Base-by-base conservation (phyloP, 306 rosid genomes). In the Fragaria ananassa region DNA sequence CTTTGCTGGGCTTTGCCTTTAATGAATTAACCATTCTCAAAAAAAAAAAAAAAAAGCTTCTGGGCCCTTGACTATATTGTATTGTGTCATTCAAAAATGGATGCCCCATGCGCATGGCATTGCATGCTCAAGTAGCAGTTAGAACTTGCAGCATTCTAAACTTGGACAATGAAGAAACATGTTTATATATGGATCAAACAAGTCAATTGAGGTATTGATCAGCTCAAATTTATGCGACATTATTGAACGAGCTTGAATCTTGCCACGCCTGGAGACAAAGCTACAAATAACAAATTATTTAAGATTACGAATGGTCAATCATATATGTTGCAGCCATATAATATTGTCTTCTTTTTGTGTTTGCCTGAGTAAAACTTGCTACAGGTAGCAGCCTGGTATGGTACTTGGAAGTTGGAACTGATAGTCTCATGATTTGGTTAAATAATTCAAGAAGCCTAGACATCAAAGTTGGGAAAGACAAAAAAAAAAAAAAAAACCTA, bases 91-190 rank as follows among this genome's bases (percentile, higher is more conserved):
- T 58, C 1, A 25, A 42, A 73, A 42, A 23, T 57, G 17, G 77
- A 47, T 58, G 56, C 42, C 27, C 25, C 56, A 73, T 73, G 57
- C 68, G 77, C 77, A 58, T 58, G 77, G 44, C 54, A 58, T 58
- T 41, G 68, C 77, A 58, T 58, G 77, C 77, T 42, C 46, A 10
- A 57, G 41, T 51, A 12, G 25, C 21, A 7, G 23, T 27, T 69
- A 10, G 19, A 10, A 29, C 31, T 29, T 29, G 31, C 31, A 49
- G 25, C 21, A 31, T 19, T 31, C 8, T 0, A 10, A 29, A 70
- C 31, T 29, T 31, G 27, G 34, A 72, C 76, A n/a, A 12, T n/a
- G 8, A 14, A 13, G 12, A 71, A 71, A 35, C 34, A 62, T 4
- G 5, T 11, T 11, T 6, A 11, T 31, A 17, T 14, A 14, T 62